phyloP scores from a whole-genome alignment of 2,329 filamentous ascomycete genomes.

The Arthrobotrys entomopaga region DNA sequence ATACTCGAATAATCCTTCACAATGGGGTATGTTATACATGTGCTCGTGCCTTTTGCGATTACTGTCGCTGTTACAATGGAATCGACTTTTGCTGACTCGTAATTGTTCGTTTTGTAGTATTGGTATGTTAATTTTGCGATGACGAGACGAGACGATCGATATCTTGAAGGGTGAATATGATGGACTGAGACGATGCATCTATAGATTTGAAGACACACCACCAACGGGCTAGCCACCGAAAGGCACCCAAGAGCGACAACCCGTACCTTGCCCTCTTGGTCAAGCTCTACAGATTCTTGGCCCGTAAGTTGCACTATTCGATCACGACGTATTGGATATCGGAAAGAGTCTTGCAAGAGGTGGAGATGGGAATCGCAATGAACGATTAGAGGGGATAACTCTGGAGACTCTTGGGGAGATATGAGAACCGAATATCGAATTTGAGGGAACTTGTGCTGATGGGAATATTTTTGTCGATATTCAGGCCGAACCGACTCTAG shows the following conservation, averaged over 20 bases:
- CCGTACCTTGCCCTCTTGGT: slow-evolving; percentile 96
- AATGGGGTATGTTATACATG: slow-evolving; percentile 51
- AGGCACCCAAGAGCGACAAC: slow-evolving; percentile 97
- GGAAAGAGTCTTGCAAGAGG: slow-evolving; percentile 28
- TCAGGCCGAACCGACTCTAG: slow-evolving; percentile 81
- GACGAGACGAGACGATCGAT: slow-evolving; percentile 7
- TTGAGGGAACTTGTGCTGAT: slow-evolving; percentile 40
- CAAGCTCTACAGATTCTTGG: slow-evolving; percentile 97
- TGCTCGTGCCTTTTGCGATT: background rate
- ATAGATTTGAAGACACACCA: slow-evolving; percentile 70
- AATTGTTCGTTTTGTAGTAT: slow-evolving; percentile 28
- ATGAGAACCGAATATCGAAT: slow-evolving; percentile 6
- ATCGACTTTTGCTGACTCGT: slow-evolving; percentile 31
- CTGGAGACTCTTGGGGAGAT: background rate
- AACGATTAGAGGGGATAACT: slow-evolving; percentile 41
- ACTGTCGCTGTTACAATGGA: background rate
- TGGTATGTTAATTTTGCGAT: slow-evolving; percentile 47
- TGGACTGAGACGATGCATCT: slow-evolving; percentile 42
- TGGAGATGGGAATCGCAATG: slow-evolving; percentile 39
- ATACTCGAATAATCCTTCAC: slow-evolving; percentile 44
- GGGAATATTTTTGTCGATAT: slow-evolving; percentile 28
- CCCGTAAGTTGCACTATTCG: slow-evolving; percentile 73
- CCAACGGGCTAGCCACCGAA: slow-evolving; percentile 78
- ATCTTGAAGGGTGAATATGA: slow-evolving; percentile 8
- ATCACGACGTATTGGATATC: slow-evolving; percentile 20